A percentile compares a stretch with the other conserved stretches of the same genome.
Evolutionary conservation across 768 basidiomycete genomes (phyloP).

Genomic region (Trametes villosa): DNA sequence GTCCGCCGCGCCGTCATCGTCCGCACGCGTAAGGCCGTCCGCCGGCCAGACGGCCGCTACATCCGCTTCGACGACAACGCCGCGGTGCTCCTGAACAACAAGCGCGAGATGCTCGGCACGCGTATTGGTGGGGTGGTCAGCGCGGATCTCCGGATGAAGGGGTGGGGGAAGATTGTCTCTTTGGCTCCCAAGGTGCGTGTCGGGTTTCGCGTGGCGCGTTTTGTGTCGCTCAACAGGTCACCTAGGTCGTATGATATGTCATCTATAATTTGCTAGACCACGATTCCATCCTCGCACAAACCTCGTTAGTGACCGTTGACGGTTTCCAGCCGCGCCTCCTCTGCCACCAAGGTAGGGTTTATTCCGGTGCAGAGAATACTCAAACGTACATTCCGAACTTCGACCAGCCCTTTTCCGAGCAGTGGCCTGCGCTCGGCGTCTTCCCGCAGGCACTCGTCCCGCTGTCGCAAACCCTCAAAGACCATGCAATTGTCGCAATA

Average conservation of each 20-base stretch:
- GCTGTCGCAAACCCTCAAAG: no score
- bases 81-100: conserved; percentile 91
- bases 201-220: neutral
- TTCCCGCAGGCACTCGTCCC: no score
- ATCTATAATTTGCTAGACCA: neutral
- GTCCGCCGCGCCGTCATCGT: conserved; percentile 96
- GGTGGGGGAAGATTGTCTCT: conserved; percentile 94
- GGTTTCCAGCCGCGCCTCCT: no score
- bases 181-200: conserved; percentile 82
- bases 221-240: neutral
- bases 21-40: conserved; percentile 84
- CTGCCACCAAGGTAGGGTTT: no score
- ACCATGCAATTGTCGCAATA: no score
- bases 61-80: conserved; percentile 97
- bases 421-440: no score
- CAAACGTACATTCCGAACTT: no score
- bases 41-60: conserved; percentile 84
- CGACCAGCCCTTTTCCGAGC: no score
- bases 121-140: conserved; percentile 94
- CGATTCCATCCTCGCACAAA: neutral
- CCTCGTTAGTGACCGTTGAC: no score
- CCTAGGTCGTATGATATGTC: neutral
- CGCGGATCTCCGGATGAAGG: conserved; percentile 86
- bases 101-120: conserved; percentile 94
- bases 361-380: no score